A percentile compares a stretch with the other conserved stretches of the same genome.
Conservation (phyloP, 2,329 filamentous ascomycete genomes). For the Cladophialophora exuberans region DNA sequence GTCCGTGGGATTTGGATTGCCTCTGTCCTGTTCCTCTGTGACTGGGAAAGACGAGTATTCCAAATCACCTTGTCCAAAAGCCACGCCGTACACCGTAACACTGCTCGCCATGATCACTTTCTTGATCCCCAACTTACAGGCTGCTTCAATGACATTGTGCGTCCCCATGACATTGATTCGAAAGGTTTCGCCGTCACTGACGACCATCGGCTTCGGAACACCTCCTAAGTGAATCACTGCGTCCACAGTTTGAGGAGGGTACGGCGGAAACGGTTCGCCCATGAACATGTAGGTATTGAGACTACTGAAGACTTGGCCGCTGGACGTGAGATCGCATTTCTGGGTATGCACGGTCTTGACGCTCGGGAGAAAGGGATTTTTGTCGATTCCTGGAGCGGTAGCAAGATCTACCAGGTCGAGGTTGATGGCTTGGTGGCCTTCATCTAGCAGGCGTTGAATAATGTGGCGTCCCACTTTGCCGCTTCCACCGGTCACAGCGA, state of each 20-base stretch:
- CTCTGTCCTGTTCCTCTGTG: conserved; percentile 61
- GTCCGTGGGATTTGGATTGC: conserved; percentile 64
- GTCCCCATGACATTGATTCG: conserved; percentile 58
- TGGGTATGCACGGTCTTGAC: conserved; percentile 53
- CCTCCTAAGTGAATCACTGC: conserved; percentile 65
- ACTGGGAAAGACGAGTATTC: conserved; percentile 62
- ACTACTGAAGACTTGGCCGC: conserved; percentile 57
- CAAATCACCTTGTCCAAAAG: conserved; percentile 59
- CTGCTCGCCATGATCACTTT: conserved; percentile 65
- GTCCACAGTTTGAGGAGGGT: conserved; percentile 51
- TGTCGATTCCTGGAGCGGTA: not conserved
- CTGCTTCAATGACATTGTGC: conserved; percentile 67
- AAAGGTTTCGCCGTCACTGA: conserved; percentile 62
- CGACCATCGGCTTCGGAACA: conserved; percentile 62
- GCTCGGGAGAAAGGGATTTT: conserved; percentile 32
- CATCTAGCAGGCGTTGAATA: conserved; percentile 54
- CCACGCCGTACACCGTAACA: conserved; percentile 65
- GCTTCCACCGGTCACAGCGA: conserved; percentile 59
- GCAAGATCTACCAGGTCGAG: conserved; percentile 53
- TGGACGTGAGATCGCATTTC: conserved; percentile 59
- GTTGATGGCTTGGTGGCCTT: conserved; percentile 58
- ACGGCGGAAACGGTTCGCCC: conserved; percentile 49
- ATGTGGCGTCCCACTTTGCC: conserved; percentile 60
- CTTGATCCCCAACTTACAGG: conserved; percentile 62
- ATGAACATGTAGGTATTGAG: conserved; percentile 61